Percentiles rank a stretch among this genome's conserved stretches.
Conservation (phyloP, 1,139 yeast species). For the Tardiomyces depauwii region DNA sequence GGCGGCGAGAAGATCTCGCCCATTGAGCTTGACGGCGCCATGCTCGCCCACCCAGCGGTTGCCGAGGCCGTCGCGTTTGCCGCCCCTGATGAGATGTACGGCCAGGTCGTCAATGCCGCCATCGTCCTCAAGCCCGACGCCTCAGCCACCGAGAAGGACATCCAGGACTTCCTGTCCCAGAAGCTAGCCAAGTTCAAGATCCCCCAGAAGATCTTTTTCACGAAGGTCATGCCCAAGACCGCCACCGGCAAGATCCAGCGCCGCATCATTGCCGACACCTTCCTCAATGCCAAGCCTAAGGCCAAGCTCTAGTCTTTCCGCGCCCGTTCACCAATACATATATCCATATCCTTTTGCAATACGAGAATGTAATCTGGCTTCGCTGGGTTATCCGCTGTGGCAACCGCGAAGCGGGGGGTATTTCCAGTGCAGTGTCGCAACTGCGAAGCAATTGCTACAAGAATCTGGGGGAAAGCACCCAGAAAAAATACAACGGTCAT, state of each 20-base stretch:
- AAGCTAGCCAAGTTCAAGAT: slow-evolving; percentile 45
- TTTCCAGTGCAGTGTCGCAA: no score
- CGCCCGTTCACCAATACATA: no score
- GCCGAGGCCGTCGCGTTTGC: slow-evolving; percentile 61
- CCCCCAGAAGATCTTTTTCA: slow-evolving; percentile 44
- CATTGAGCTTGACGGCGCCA: slow-evolving; percentile 47
- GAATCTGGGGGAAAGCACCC: no score
- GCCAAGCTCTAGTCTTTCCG: slow-evolving; percentile 14
- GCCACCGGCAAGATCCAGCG: slow-evolving; percentile 65
- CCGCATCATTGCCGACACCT: slow-evolving; percentile 40
- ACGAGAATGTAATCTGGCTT: no score
- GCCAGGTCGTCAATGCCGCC: slow-evolving; percentile 58
- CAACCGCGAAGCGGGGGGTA: no score
- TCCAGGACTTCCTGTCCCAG: slow-evolving; percentile 32
- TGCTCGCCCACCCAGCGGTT: slow-evolving; percentile 45
- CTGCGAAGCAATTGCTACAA: no score
- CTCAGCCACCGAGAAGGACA: slow-evolving; percentile 30
- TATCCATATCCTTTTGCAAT: no score
- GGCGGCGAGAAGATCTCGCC: slow-evolving; percentile 68
- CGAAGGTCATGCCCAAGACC: slow-evolving; percentile 54
- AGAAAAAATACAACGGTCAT: no score
- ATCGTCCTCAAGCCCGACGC: slow-evolving; percentile 38
- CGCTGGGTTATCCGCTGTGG: no score
- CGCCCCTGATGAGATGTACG: slow-evolving; percentile 50
- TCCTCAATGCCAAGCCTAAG: slow-evolving; percentile 17